Conservation (phyloP, 352 stramenopile genomes). For the Albugo laibachii region DNA sequence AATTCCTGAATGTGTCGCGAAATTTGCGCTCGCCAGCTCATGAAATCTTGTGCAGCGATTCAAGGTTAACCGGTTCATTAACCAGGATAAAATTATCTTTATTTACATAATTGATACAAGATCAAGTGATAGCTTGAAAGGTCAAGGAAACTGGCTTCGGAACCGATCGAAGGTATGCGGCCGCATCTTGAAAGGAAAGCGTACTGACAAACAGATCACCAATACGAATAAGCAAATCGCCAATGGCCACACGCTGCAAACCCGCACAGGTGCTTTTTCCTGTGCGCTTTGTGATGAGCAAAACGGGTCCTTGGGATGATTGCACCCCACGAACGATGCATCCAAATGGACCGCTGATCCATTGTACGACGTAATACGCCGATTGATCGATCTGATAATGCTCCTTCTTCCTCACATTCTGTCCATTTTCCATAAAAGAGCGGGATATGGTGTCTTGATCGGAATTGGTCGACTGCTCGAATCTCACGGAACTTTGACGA, state of each 20-base stretch:
- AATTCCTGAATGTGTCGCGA: conserved; percentile 69
- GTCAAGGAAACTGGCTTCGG: conserved; percentile 52
- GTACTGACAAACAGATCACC: conserved; percentile 45
- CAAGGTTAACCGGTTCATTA: no score
- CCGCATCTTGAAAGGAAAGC: conserved; percentile 53
- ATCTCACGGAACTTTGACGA: no score
- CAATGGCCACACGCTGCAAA: conserved; percentile 45
- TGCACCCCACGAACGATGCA: conserved; percentile 60
- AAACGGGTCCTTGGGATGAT: conserved; percentile 36
- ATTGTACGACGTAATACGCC: conserved; percentile 62
- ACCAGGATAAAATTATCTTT: no score
- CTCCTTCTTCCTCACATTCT: conserved; percentile 12
- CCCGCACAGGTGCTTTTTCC: conserved; percentile 55
- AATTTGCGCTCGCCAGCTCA: conserved; percentile 81
- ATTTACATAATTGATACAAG: no score
- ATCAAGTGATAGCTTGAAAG: conserved; percentile 24
- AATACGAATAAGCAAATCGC: conserved; percentile 58
- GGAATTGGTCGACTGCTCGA: no score
- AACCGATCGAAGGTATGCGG: conserved; percentile 47
- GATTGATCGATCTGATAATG: conserved; percentile 38
- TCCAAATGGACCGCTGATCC: conserved; percentile 61
- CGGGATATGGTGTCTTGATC: no score
- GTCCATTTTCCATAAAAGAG: conserved; percentile 1
- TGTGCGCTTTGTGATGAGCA: conserved; percentile 66
- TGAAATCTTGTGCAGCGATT: conserved; percentile 4